A percentile compares a stretch with the other conserved stretches of the same genome.
phyloP scores from a whole-genome alignment of 345 rosid species.

The Arabis hirsuta region DNA sequence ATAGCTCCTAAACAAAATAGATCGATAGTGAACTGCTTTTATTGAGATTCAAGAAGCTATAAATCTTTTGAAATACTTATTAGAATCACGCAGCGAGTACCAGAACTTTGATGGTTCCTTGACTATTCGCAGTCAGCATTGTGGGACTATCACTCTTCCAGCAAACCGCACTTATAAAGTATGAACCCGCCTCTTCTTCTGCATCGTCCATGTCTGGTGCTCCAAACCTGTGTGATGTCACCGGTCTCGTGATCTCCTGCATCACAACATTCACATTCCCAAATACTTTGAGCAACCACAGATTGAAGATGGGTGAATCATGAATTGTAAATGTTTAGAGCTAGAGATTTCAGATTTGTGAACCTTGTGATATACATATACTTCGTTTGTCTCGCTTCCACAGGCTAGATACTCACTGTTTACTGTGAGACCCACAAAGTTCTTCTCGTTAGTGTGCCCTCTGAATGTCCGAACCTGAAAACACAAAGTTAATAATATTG shows the following conservation, averaged over 20 bases:
- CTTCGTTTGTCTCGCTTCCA: slow-evolving; percentile 98
- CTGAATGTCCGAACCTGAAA: slow-evolving; percentile 80
- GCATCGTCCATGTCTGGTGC: slow-evolving; percentile 83
- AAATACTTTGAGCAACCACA: slow-evolving; percentile 11
- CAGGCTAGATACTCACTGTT: slow-evolving; percentile 87
- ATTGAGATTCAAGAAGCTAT: slow-evolving; percentile 21
- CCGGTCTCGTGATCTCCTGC: slow-evolving; percentile 88
- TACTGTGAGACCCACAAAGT: slow-evolving; percentile 90
- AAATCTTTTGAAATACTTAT: slow-evolving; percentile 5
- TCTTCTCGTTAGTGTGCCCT: slow-evolving; percentile 98
- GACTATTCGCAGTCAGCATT: slow-evolving; percentile 93
- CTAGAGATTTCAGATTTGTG: slow-evolving; percentile 9
- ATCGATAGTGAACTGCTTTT: slow-evolving; percentile 14
- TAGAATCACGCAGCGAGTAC: slow-evolving; percentile 72
- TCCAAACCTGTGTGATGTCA: slow-evolving; percentile 86
- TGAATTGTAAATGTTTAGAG: background rate
- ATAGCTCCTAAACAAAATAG: slow-evolving; percentile 31
- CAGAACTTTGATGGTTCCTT: slow-evolving; percentile 94
- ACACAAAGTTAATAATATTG: background rate
- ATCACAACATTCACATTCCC: slow-evolving; percentile 11
- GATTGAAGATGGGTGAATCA: slow-evolving; percentile 1
- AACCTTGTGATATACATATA: slow-evolving; percentile 95
- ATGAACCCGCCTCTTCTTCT: slow-evolving; percentile 84
- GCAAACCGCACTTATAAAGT: slow-evolving; percentile 95
- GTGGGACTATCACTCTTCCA: slow-evolving; percentile 98